Base-by-base conservation (phyloP, 495 filamentous ascomycete species). In the Daldinia caldariorum region DNA sequence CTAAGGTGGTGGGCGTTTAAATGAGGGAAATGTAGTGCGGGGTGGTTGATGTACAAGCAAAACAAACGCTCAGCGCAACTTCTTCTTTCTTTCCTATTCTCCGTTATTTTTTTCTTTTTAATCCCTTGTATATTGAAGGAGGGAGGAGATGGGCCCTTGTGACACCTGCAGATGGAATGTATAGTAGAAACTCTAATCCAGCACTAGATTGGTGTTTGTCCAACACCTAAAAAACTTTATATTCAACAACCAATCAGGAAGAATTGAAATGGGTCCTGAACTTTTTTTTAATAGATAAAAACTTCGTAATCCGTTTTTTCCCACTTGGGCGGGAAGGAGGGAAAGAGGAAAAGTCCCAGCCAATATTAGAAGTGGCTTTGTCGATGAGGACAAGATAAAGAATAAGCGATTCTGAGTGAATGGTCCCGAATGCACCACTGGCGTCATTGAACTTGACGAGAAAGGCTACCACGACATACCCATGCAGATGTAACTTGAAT, bases 401-500 rank as follows among this genome's bases (percentile, higher is more conserved):
- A 61, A 68, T 31, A 57, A 64, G 55, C 51, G 14, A 31, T 22
- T 35, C 37, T 51, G 63, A 51, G 56, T 39, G 61, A 45, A 54
- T 63, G 55, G 60, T 34, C 63, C 59, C 22, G 20, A 50, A 67
- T 67, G 63, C 69, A 61, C 49, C 57, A 60, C 65, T 72, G 70
- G 65, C 70, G 70, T 72, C 70, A 72, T 72, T 69, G 64, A 60
- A 60, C 69, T 68, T 67, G 35, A 26, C 31, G 14, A 37, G 54
- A 49, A 50, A 32, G 54, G 31, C 51, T 49, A 63, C 64, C 63
- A 72, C 69, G 63, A 72, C 69, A 61, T 37, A 67, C 69, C 69
- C 69, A 72, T 72, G 69, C 41, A 72, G 50, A 68, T 55, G 65
- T 47, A 61, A 51, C n/a, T 65, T 64, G 56, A 66, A 69, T 68